A percentile compares a stretch with the other conserved stretches of the same genome.
Evolutionary conservation across 805 yeast genomes (phyloP).

Genomic region (Monosporozyma servazzii): DNA sequence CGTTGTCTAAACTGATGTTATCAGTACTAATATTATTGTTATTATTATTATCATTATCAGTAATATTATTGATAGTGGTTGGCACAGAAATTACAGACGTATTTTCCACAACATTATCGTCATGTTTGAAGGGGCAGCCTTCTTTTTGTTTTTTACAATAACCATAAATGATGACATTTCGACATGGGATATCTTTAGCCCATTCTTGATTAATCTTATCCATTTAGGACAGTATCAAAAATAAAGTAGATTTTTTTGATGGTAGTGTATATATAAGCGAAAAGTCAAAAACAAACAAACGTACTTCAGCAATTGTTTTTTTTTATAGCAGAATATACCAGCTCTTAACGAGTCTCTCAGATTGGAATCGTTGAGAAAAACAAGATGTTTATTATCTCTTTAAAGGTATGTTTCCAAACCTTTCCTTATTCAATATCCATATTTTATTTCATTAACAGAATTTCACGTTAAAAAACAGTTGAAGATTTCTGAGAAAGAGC

Average conservation of each 20-base stretch:
- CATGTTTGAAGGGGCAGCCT: conserved; percentile 79
- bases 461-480: too few species aligned
- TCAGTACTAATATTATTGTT: not conserved
- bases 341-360: too few species aligned
- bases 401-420: too few species aligned
- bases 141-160: conserved; percentile 80
- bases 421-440: too few species aligned
- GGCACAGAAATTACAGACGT: not conserved
- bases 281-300: not conserved
- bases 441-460: too few species aligned
- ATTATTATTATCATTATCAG: not conserved
- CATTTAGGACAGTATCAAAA: conserved; percentile 9
- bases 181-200: conserved; percentile 73
- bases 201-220: conserved; percentile 32
- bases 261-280: not conserved
- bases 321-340: too few species aligned
- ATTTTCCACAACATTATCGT: conserved; percentile 21
- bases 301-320: too few species aligned
- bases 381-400: too few species aligned
- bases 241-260: not conserved
- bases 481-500: too few species aligned
- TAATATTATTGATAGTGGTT: not conserved
- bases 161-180: conserved; percentile 78
- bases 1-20: not conserved
- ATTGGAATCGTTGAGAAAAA: too few species aligned